Evolutionary conservation across 108 stramenopile genomes (phyloP), one percentile per base, ranked within the genome.

Genomic region (Discostella pseudostelligera): DNA sequence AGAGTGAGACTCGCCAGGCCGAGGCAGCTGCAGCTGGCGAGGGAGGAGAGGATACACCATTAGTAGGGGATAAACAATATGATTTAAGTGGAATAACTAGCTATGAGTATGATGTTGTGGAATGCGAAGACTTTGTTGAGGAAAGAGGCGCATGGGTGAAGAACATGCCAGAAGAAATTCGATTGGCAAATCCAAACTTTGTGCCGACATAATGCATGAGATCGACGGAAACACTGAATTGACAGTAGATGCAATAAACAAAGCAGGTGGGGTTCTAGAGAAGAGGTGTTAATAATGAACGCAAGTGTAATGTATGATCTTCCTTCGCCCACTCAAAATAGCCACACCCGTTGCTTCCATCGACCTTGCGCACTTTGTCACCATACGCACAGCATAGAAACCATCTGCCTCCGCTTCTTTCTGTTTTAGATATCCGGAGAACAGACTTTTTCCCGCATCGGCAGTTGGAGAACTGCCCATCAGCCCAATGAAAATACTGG

Each of bases 121-220:
- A 72, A 57, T 94, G 93, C 63, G 84, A 70, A 16, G 93, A 94
- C 68, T 94, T 82, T 69, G 76, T 89, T 21, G 69, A 84, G 45
- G 87, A 91, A 50, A 72, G 62, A 32, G 87, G 79, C 56, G 70
- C 69, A 43, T 94, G 93, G 93, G 76, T 94, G 10, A 81, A 79
- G 36, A 94, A 94, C 59, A 94, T 94, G 90, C 93, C 93, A 16
- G 85, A 94, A 53, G 93, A 87, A 66, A 94, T 94, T 48, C 61
- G 64, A 47, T 13, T 62, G 36, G 86, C 87, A 14, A 94, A 91
- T 82, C 93, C 93, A 4, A 35, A 88, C 29, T 94, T 94, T 80
- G 88, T 94, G 21, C 93, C 93, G 8, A 87, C 79, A 1, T 93
- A 65, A 84, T 17, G 47, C 14, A 8, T 54, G 53, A 16, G 35